These are phyloP conservation scores for Mortierella antarctica DNA, from an alignment of 192 early-diverging fungal species.

Conservation along the genomic window DNA sequence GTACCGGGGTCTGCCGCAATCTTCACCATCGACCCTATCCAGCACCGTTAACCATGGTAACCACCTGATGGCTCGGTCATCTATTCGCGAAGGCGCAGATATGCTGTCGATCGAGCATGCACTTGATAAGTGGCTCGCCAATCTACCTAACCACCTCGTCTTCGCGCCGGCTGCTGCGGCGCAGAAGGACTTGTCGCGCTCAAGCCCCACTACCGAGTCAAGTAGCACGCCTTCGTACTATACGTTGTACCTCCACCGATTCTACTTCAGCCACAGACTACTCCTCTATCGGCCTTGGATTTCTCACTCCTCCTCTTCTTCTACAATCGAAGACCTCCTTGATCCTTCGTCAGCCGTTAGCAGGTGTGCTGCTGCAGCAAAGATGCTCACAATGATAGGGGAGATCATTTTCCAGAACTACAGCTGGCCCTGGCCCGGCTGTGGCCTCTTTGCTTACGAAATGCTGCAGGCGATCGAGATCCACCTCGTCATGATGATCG, in stretches of 20 bases:
- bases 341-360: conserved; percentile 9
- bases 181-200: neutral
- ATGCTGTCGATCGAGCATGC: conserved; percentile 24
- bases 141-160: conserved; percentile 19
- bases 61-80: neutral
- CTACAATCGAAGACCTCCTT: too few relatives aligned
- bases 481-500: conserved; percentile 26
- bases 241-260: conserved; percentile 42
- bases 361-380: conserved; percentile 15
- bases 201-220: neutral
- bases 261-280: conserved; percentile 27
- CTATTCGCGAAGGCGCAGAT: conserved; percentile 12
- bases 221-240: conserved; percentile 24
- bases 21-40: neutral
- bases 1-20: conserved; percentile 5
- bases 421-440: conserved; percentile 49
- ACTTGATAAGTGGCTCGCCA: conserved; percentile 19
- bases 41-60: neutral
- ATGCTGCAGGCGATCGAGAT: conserved; percentile 40
- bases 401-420: conserved; percentile 37
- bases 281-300: conserved; percentile 42
- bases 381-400: conserved; percentile 28
- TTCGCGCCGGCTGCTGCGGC: neutral
- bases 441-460: conserved; percentile 38
- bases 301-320: neutral